Conservation (phyloP, 768 basidiomycete genomes). For the Panaeolus papilionaceus region DNA sequence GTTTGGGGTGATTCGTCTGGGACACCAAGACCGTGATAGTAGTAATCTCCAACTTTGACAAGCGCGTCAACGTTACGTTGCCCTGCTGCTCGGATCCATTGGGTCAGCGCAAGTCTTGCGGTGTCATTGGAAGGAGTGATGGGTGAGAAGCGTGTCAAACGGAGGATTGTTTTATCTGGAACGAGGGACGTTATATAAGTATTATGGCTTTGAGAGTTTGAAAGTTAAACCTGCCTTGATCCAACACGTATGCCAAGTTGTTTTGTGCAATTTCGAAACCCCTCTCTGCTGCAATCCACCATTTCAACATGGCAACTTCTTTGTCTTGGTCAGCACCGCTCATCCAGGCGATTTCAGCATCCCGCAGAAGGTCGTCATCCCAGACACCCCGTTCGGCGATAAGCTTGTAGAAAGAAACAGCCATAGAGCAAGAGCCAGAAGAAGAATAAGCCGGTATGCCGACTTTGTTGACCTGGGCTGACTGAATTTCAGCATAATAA, state of each 20-base stretch:
- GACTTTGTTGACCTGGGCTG: conserved; percentile 54
- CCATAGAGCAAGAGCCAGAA: conserved; percentile 84
- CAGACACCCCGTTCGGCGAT: conserved; percentile 92
- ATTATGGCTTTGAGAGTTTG: no score
- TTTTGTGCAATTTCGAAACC: conserved; percentile 95
- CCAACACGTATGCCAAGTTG: conserved; percentile 90
- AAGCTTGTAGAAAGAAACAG: conserved; percentile 92
- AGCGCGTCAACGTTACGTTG: conserved; percentile 97
- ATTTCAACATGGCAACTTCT: conserved; percentile 87
- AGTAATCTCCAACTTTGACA: conserved; percentile 98
- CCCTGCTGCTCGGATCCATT: conserved; percentile 94
- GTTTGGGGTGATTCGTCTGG: conserved; percentile 63
- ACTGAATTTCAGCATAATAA: conserved; percentile 87
- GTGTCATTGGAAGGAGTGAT: conserved; percentile 82
- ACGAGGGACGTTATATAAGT: not conserved
- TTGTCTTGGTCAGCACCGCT: conserved; percentile 73
- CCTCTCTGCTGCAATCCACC: conserved; percentile 95
- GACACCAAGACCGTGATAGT: conserved; percentile 89
- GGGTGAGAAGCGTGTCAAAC: conserved; percentile 70
- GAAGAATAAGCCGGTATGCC: conserved; percentile 52
- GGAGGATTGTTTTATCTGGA: conserved; percentile 73
- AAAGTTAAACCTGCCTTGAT: conserved; percentile 68
- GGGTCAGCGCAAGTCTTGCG: conserved; percentile 82
- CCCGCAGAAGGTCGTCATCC: conserved; percentile 80
- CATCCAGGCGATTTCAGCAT: conserved; percentile 81